phyloP scores from a whole-genome alignment of 106 monocot genomes.

The Acorus calamus region DNA sequence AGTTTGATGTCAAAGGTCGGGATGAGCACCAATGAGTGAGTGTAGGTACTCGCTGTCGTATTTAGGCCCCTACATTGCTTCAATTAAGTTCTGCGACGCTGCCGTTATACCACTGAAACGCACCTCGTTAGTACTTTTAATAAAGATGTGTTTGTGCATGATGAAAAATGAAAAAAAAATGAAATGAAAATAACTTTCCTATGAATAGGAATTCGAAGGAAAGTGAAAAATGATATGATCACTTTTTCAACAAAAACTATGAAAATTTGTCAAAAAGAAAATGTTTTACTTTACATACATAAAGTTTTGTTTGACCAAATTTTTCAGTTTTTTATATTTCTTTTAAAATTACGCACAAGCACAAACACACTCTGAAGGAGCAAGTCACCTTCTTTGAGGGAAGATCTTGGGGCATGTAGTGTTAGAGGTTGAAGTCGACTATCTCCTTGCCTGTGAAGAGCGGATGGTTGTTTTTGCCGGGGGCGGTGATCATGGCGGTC shows the following conservation, averaged over 20 bases:
- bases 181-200: too few species aligned
- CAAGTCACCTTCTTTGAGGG: conserved; percentile 10
- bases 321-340: not conserved
- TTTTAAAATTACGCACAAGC: too few species aligned
- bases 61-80: conserved; percentile 26
- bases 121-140: not conserved
- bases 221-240: too few species aligned
- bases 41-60: conserved; percentile 56
- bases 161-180: too few species aligned
- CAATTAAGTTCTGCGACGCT: not conserved
- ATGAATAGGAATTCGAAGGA: too few species aligned
- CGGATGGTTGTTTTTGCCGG: conserved; percentile 4
- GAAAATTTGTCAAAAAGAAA: too few species aligned
- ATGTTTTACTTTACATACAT: too few species aligned
- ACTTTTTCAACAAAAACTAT: too few species aligned
- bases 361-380: not conserved
- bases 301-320: too few species aligned
- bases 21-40: conserved; percentile 36
- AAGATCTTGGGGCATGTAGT: conserved; percentile 14
- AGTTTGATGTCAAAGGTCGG: conserved; percentile 52
- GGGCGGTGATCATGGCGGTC: conserved; percentile 9
- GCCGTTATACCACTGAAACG: conserved; percentile 9
- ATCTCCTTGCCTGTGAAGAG: conserved; percentile 9
- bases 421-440: not conserved
- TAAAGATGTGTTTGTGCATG: too few species aligned